Base-by-base conservation (phyloP, 169 alveolate species). In the Babesia caballi region DNA sequence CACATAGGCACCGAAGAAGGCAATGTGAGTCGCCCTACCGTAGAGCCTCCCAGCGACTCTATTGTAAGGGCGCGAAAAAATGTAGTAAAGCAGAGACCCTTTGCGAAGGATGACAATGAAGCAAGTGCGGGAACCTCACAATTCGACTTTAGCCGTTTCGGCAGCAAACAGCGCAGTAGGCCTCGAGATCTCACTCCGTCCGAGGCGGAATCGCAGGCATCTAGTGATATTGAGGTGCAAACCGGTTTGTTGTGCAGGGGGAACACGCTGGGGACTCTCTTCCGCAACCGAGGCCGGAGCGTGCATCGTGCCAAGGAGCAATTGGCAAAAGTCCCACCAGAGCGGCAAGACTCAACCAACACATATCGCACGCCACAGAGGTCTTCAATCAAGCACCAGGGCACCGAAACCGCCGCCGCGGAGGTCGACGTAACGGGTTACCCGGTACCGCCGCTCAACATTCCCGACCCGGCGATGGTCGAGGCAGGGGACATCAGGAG, bases 261-360 rank as follows among this genome's bases (percentile, higher is more conserved):
- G 21, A 32, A 27, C 21, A 40, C 73, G 15, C 47, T 63, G 35
- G 61, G 73, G 3, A 28, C 17, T 8, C 40, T 63, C 6, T 46
- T 63, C 21, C 58, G 73, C 7, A 47, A 63, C 50, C 73, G 73
- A 4, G 73, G 73, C 17, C 44, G 21, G 50, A 46, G 50, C 38
- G 60, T 49, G 23, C 73, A 63, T 30, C 73, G 73, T 32, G 60
- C 73, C 0, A 63, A 49, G 73, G 61, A 63, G 17, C 57, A 47
- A 47, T 9, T 59, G 32, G 12, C n/a, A n/a, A n/a, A n/a, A n/a
- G n/a, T n/a, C n/a, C n/a, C n/a, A n/a, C n/a, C n/a, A n/a, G 67
- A 17, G 8, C 38, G 17, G 12, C 36, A 6, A 11, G 51, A 21
- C 23, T 30, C 52, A 9, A 30, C 17, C 32, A 4, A 6, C 6